Conservation (phyloP, 2,329 filamentous ascomycete species). For the Paecilomyces sp. region DNA sequence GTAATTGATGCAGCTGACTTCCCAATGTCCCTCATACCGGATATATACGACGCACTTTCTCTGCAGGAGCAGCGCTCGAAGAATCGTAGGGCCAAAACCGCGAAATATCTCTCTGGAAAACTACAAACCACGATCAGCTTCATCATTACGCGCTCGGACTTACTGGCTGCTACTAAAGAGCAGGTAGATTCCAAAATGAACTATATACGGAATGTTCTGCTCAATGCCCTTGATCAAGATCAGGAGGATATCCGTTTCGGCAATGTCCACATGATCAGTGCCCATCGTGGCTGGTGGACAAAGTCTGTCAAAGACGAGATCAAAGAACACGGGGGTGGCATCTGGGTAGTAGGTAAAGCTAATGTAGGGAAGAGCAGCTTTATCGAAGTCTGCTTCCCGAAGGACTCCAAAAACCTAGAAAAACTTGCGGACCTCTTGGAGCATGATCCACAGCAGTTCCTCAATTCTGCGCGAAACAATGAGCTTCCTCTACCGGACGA, state of each 20-base stretch:
- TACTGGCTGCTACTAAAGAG: conserved; percentile 75
- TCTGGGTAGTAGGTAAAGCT: conserved; percentile 96
- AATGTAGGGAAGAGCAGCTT: conserved; percentile 96
- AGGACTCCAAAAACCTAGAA: conserved; percentile 49
- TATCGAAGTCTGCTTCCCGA: conserved; percentile 80
- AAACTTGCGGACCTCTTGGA: conserved; percentile 28
- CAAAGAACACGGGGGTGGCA: conserved; percentile 71
- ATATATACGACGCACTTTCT: conserved; percentile 62
- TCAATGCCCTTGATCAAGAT: conserved; percentile 63
- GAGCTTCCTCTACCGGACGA: conserved; percentile 15
- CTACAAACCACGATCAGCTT: conserved; percentile 80
- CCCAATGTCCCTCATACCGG: conserved; percentile 82
- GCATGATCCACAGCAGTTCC: conserved; percentile 12
- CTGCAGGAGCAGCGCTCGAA: conserved; percentile 67
- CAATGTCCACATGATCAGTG: conserved; percentile 79
- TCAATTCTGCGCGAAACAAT: background rate
- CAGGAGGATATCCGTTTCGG: conserved; percentile 72
- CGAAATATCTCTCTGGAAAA: conserved; percentile 59
- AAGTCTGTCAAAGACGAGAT: conserved; percentile 79
- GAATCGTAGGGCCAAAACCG: conserved; percentile 68
- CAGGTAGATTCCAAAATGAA: conserved; percentile 83
- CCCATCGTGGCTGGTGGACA: conserved; percentile 86
- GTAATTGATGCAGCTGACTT: conserved; percentile 94
- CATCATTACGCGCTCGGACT: conserved; percentile 80
- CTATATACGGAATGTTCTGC: conserved; percentile 69